Conservation (phyloP, 768 basidiomycete species). For the Calocera cornea region DNA sequence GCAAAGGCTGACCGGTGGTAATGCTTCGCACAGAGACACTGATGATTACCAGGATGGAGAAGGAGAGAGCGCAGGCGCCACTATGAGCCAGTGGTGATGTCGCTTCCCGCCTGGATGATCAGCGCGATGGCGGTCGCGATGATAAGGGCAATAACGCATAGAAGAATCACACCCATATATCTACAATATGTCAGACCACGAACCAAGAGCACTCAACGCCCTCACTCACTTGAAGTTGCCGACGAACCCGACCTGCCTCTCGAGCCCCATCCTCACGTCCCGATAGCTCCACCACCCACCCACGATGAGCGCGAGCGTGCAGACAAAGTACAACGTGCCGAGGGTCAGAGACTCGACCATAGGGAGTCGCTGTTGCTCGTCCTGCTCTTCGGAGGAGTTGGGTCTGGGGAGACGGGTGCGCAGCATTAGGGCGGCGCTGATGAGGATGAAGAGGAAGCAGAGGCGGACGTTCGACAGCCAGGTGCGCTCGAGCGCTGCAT, state of each 20-base stretch:
- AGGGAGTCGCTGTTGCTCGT: background rate
- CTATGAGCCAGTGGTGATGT: background rate
- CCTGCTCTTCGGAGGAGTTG: background rate
- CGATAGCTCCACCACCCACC: slow-evolving; percentile 2
- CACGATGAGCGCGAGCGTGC: background rate
- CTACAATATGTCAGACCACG: background rate
- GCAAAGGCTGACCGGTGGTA: no score
- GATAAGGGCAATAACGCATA: background rate
- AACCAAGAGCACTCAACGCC: background rate
- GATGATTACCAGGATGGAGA: no score
- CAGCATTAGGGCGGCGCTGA: background rate
- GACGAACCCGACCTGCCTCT: background rate
- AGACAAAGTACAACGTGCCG: background rate
- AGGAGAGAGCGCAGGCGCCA: no score
- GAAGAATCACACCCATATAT: background rate
- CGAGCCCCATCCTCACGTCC: background rate
- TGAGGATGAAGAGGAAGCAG: background rate
- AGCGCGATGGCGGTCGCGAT: background rate
- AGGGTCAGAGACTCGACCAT: background rate
- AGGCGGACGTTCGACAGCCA: slow-evolving; percentile 1
- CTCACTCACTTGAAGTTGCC: background rate
- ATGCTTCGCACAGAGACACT: no score
- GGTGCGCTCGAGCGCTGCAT: background rate
- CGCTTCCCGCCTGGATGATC: background rate
- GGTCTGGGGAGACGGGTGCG: background rate